phyloP scores from a whole-genome alignment of 192 early-diverging fungal genomes.

The Coemansia sp. region DNA sequence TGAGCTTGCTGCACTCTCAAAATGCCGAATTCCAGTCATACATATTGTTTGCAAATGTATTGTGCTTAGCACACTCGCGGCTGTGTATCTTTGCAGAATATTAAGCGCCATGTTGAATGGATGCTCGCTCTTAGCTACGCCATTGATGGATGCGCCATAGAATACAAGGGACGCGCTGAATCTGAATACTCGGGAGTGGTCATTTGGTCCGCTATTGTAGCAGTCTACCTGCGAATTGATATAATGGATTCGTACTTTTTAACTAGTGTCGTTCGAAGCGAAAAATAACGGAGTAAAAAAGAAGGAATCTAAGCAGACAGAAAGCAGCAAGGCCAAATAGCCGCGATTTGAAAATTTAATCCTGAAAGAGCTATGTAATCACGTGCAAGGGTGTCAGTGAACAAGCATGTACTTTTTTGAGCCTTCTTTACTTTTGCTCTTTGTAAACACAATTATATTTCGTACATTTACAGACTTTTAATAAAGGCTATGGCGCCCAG shows the following conservation, averaged over 20 bases:
- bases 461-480: neutral
- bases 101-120: neutral
- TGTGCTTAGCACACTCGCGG: neutral
- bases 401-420: neutral
- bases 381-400: slow-evolving; percentile 4
- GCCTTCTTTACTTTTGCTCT: neutral
- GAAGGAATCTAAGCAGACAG: slow-evolving; percentile 1
- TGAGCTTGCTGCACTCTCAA: neutral
- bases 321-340: neutral
- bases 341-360: slow-evolving; percentile 7
- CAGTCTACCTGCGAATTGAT: neutral
- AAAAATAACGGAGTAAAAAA: slow-evolving; percentile 11
- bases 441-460: slow-evolving; percentile 1
- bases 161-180: neutral
- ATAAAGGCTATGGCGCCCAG: slow-evolving; percentile 34
- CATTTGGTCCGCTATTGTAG: neutral
- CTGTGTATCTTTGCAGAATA: neutral
- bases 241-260: slow-evolving; percentile 24
- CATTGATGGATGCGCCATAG: neutral
- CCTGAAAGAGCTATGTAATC: neutral
- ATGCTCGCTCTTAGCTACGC: neutral
- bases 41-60: neutral
- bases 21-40: neutral
- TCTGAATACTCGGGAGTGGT: neutral
- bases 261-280: slow-evolving; percentile 6